phyloP scores from a whole-genome alignment of 176 grass and related monocot genomes.

The Poa annua region DNA sequence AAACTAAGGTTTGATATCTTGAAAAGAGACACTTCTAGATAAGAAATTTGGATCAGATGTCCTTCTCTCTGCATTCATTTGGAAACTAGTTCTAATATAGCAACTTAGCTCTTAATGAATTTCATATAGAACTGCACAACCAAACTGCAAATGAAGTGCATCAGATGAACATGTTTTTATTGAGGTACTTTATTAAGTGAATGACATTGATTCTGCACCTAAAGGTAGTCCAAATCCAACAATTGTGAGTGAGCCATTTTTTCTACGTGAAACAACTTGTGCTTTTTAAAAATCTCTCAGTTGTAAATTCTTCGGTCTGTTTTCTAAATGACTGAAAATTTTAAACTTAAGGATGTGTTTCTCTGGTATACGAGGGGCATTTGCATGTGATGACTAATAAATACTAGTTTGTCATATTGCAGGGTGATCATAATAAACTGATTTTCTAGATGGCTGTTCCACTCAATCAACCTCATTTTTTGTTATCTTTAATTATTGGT shows the following conservation, averaged over 20 bases:
- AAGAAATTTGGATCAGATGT: conserved; percentile 11
- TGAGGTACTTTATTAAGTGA: not conserved
- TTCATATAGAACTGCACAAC: conserved; percentile 16
- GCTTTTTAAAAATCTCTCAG: conserved; percentile 3
- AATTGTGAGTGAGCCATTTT: not conserved
- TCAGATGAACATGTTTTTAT: not conserved
- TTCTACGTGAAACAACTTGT: not conserved
- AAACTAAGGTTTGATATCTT: conserved; percentile 72
- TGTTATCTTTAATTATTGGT: not conserved
- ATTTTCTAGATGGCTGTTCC: conserved; percentile 18
- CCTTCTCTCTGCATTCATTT: conserved; percentile 31
- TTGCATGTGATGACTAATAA: conserved; percentile 31
- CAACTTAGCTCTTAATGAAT: not conserved
- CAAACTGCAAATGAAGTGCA: conserved; percentile 10
- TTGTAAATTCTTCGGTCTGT: not conserved
- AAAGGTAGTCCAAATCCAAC: not conserved
- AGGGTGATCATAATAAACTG: conserved; percentile 23
- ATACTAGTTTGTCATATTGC: not conserved
- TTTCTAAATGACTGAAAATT: conserved; percentile 35
- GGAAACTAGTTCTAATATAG: conserved; percentile 31
- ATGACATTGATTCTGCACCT: not conserved
- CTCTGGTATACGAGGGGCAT: not conserved
- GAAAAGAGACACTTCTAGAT: not conserved
- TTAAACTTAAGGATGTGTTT: not conserved
- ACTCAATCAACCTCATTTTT: conserved; percentile 3